Conservation (phyloP, 345 rosid genomes). For the Eucalyptus sp. region DNA sequence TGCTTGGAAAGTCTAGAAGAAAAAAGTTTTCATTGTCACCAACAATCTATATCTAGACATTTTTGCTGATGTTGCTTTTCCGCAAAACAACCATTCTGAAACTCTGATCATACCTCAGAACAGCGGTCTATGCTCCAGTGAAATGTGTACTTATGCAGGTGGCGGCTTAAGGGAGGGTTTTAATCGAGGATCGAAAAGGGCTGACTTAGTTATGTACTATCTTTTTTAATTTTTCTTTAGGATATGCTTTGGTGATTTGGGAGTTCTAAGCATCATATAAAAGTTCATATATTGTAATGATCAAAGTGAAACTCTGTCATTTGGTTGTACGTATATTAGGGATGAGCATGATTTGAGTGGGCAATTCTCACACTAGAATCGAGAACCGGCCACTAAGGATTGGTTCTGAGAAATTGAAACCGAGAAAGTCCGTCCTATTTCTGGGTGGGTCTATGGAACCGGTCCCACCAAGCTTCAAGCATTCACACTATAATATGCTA, state of each 20-base stretch:
- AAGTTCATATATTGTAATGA: not conserved
- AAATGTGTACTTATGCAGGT: not conserved
- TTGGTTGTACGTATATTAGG: not conserved
- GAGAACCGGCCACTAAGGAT: too few species aligned
- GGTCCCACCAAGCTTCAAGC: rapidly evolving
- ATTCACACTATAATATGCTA: too few species aligned
- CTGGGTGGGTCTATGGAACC: too few species aligned
- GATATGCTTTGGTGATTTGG: not conserved
- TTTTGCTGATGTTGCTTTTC: not conserved
- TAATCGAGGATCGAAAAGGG: not conserved
- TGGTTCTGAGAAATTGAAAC: too few species aligned
- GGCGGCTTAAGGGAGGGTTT: not conserved
- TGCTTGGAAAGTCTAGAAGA: not conserved
- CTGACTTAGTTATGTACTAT: not conserved
- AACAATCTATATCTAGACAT: not conserved
- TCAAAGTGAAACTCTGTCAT: not conserved
- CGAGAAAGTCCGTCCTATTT: too few species aligned
- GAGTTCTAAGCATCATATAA: not conserved
- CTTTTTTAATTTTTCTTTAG: not conserved
- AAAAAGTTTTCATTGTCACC: not conserved
- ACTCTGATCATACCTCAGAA: not conserved
- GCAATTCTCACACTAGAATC: too few species aligned
- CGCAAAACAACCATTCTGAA: not conserved
- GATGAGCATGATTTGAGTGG: rapidly evolving
- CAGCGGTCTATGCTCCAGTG: not conserved